A percentile compares a stretch with the other conserved stretches of the same genome.
phyloP scores from a whole-genome alignment of 2,329 filamentous ascomycete genomes.

The Dactylellina cionopaga region DNA sequence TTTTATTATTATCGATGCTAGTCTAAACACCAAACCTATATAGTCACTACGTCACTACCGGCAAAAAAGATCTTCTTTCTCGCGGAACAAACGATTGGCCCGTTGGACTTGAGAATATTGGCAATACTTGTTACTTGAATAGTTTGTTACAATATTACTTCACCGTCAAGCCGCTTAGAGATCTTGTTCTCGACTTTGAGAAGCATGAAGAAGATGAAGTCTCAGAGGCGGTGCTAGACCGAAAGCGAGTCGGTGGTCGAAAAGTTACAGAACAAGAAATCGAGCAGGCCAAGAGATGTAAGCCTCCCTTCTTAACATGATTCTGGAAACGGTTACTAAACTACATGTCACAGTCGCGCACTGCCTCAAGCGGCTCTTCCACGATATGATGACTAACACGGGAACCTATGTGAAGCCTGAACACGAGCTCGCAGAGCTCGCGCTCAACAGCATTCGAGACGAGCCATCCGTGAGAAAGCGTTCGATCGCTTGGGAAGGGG shows the following conservation, averaged over 20 bases:
- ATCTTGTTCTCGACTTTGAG: constrained; percentile 81
- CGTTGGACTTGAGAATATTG: constrained; percentile 89
- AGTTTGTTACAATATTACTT: constrained; percentile 96
- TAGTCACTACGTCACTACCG: constrained; percentile 37
- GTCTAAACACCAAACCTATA: background rate
- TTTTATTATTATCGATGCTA: background rate
- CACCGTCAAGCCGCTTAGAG: constrained; percentile 81
- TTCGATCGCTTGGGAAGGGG: constrained; percentile 65
- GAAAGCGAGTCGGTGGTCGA: constrained; percentile 79
- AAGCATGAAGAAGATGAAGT: constrained; percentile 73
- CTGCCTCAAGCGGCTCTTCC: constrained; percentile 76
- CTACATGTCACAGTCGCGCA: constrained; percentile 71
- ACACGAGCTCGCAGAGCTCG: constrained; percentile 80
- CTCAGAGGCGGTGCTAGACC: constrained; percentile 70
- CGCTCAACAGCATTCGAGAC: constrained; percentile 65
- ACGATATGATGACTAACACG: constrained; percentile 73
- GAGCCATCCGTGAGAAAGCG: constrained; percentile 38
- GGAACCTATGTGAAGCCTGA: constrained; percentile 74
- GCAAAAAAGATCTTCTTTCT: constrained; percentile 25
- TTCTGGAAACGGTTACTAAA: too few species aligned
- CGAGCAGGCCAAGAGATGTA: constrained; percentile 76
- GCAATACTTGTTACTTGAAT: constrained; percentile 98
- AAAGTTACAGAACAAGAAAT: constrained; percentile 70
- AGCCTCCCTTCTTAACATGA: constrained; percentile 64
- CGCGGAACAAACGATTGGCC: constrained; percentile 68